Base-by-base conservation (phyloP, 169 alveolate species). In the Eimeria zaria region DNA sequence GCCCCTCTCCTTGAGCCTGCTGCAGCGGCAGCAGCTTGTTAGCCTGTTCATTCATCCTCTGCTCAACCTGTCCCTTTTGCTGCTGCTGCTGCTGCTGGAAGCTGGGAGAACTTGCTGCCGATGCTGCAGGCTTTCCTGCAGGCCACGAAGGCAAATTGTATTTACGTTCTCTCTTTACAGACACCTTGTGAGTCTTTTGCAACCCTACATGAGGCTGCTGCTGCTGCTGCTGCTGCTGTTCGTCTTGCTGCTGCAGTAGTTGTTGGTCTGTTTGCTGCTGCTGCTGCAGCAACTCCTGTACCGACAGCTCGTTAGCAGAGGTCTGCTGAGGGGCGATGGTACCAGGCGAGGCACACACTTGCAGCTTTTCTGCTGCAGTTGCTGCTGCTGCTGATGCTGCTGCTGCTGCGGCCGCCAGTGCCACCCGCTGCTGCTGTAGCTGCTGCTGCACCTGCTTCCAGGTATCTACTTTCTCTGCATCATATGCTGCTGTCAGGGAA, bases 381-480 rank as follows among this genome's bases (percentile, higher is more conserved):
- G 80, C n/a, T 69, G 80, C 9, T 18, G 80, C 80, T 69, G 39
- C 36, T 74, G 58, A 27, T 74, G 30, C 85, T 36, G 58, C 11
- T 74, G 85, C 22, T 81, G 39, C 4, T 46, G 67, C 44, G 1
- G 8, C 90, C 24, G 62, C 27, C 62, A 9, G 1, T 18, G 64
- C 48, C 90, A 20, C 64, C 12, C 41, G 48, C 55, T 39, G 85
- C 55, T 36, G 46, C 85, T 36, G 85, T 9, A 20, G 78, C 36
- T n/a, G 85, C 85, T 39, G 85, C 73, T 80, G 89, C 30, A 11
- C 44, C 90, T 51, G 46, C 71, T 81, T 69, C 53, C 46, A 5
- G 3, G 67, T 73, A 27, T 33, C 71, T 14, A 62, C 5, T 24
- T 18, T 18, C 12, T 22, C 51, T 4, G 41, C 48, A 36, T 14